Base-by-base conservation (phyloP, 208 protist species). In the Sergeia podlipaevii region DNA sequence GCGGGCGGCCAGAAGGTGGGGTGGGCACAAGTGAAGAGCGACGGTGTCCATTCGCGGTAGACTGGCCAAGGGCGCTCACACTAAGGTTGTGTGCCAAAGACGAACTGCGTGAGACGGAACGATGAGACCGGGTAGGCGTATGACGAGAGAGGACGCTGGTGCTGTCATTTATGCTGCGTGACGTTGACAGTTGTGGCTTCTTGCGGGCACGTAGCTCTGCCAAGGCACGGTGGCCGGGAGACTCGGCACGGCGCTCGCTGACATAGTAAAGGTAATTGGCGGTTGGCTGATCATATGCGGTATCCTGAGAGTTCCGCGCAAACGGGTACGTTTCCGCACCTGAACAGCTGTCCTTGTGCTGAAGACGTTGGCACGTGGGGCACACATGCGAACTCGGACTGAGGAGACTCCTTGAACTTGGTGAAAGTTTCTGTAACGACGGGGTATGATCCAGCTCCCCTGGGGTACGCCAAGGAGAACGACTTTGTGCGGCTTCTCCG, bases 361-460 rank as follows among this genome's bases (percentile, higher is more conserved):
- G n/a, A n/a, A 28, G 26, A 13, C 60, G 53, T 24, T 37, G 49
- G 26, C 60, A 67, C 0, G 33, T 74, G 24, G 60, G 60, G 43
- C 60, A 68, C 21, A 28, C 3, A 54, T 54, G 34, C 48, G 39
- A 36, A n/a, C 48, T 36, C 23, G 43, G 28, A 33, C 48, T 54
- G 33, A 30, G 34, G 48, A 54, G 33, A 24, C 48, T 54, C 48
- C 43, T 54, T 30, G 34, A n/a, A n/a, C n/a, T n/a, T n/a, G n/a
- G n/a, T n/a, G n/a, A n/a, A n/a, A n/a, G n/a, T n/a, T n/a, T n/a
- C n/a, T n/a, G n/a, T n/a, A n/a, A n/a, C n/a, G n/a, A n/a, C n/a
- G n/a, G 7, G 33, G 36, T 13, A 39, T 39, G 34, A 39, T 39
- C 15, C 34, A 39, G 3, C 4, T 26, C n/a, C 3, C 8, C 28